Evolutionary conservation across 2,329 filamentous ascomycete species (phyloP).

Genomic region (Hymenoscyphus salicellus): DNA sequence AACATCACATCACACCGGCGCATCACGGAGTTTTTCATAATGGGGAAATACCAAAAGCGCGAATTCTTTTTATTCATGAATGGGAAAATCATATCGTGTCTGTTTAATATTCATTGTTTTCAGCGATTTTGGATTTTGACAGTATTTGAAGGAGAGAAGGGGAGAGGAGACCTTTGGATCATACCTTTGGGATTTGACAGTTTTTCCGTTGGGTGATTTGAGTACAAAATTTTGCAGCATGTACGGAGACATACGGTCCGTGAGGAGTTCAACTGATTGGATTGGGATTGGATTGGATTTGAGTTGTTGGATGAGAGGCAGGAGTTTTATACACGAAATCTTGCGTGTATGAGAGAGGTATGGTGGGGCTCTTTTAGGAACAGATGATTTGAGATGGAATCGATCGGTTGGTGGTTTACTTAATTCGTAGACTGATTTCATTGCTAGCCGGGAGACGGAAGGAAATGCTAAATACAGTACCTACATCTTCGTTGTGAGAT

Average conservation of each 20-base stretch:
- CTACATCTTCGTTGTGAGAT: background rate
- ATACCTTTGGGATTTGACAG: background rate
- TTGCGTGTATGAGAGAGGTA: background rate
- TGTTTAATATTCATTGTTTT: background rate
- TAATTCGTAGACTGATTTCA: background rate
- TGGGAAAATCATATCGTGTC: background rate
- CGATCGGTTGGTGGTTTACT: background rate
- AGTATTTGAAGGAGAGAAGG: too few relatives aligned
- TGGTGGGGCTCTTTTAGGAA: background rate
- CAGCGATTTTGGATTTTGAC: background rate
- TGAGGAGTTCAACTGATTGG: background rate
- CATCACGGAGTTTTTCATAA: slow-evolving; percentile 2
- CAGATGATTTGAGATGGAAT: background rate
- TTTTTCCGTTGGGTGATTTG: background rate
- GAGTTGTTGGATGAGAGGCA: background rate
- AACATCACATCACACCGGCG: slow-evolving; percentile 4
- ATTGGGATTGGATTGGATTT: background rate
- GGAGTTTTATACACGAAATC: background rate
- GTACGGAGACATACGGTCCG: slow-evolving; percentile 1
- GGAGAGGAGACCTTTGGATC: background rate
- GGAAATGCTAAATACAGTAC: background rate
- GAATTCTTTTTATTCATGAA: background rate
- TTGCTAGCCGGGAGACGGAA: background rate
- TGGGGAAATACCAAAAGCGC: slow-evolving; percentile 12
- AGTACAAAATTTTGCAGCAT: background rate